Conservation (phyloP, 228 moss, liverwort and hornwort species). For the Sphagnum fallax region DNA sequence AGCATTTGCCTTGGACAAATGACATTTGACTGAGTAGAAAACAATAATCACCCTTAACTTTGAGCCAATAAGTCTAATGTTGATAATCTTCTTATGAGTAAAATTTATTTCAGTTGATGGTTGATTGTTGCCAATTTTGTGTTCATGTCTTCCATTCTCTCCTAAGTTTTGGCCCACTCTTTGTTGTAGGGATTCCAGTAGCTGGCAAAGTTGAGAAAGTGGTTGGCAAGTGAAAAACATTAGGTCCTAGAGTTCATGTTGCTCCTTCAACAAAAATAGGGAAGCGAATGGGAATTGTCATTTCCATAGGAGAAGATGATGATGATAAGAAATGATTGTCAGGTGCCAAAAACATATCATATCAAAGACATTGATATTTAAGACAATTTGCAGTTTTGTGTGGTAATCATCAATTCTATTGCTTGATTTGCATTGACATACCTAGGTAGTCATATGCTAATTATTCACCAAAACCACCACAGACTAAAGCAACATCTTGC, state of each 20-base stretch:
- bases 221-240: constrained; percentile 19
- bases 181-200: constrained; percentile 21
- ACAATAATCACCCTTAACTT: too few relatives aligned
- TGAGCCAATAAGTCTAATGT: neutral
- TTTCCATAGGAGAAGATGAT: constrained; percentile 26
- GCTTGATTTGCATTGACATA: too few relatives aligned
- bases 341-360: too few relatives aligned
- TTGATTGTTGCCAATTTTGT: neutral
- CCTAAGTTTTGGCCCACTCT: constrained; percentile 5
- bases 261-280: constrained; percentile 56
- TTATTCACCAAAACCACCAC: too few relatives aligned
- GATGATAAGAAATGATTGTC: neutral
- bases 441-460: too few relatives aligned
- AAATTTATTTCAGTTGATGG: too few relatives aligned
- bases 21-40: neutral
- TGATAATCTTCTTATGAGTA: neutral
- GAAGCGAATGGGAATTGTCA: constrained; percentile 52
- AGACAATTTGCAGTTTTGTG: too few relatives aligned
- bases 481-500: too few relatives aligned
- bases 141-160: neutral
- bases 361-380: too few relatives aligned
- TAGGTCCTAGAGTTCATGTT: constrained; percentile 42
- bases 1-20: neutral
- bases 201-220: constrained; percentile 31
- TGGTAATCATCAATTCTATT: too few relatives aligned